Percentiles rank a stretch among this genome's conserved stretches.
phyloP scores from a whole-genome alignment of 768 basidiomycete genomes.

The Serendipita sp. region DNA sequence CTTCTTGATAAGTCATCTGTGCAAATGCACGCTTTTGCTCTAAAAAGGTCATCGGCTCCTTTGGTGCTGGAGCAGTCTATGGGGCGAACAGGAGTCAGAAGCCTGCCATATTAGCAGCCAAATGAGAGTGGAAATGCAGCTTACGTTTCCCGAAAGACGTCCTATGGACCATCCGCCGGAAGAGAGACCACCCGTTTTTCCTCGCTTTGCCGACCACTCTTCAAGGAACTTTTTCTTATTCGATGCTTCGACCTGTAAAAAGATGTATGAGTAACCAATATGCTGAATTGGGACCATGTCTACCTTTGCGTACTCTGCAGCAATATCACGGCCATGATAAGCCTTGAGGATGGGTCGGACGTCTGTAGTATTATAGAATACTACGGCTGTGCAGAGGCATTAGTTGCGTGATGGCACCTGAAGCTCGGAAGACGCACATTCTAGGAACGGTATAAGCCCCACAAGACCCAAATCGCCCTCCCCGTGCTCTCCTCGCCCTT shows the following conservation, averaged over 20 bases:
- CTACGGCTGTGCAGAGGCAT: constrained; percentile 46
- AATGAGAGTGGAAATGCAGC: neutral
- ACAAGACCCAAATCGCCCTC: constrained; percentile 57
- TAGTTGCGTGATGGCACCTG: neutral
- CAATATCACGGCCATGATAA: constrained; percentile 78
- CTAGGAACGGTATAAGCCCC: constrained; percentile 93
- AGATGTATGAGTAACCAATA: neutral
- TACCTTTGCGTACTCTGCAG: constrained; percentile 65
- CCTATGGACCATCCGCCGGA: neutral
- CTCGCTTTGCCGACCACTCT: neutral
- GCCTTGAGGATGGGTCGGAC: constrained; percentile 78
- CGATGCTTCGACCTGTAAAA: neutral
- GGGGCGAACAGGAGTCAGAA: neutral
- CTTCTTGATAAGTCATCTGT: neutral
- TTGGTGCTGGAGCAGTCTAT: neutral
- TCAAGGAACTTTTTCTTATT: neutral
- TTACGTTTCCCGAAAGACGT: neutral
- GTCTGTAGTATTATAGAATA: constrained; percentile 75
- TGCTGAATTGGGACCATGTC: neutral
- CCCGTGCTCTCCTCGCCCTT: constrained; percentile 15
- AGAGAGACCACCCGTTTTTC: neutral
- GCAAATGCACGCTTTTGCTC: neutral
- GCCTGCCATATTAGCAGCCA: neutral
- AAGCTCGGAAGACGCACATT: constrained; percentile 35
- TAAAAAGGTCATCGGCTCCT: neutral